Base-by-base conservation (phyloP, 2,329 filamentous ascomycete genomes). In the Paecilomyces fulvus region DNA sequence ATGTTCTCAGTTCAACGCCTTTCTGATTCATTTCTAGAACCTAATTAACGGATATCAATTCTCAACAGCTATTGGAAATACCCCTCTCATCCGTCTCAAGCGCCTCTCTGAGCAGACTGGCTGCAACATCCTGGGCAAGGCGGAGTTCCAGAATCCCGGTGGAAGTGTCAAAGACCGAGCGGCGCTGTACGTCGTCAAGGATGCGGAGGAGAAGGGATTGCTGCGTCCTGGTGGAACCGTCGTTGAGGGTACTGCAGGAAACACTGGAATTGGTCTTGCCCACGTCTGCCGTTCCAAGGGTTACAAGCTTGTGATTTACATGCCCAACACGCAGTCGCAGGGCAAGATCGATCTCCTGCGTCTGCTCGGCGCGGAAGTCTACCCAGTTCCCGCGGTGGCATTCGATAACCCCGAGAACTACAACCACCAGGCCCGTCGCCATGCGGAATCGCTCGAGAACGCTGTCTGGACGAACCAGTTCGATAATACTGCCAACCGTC, bases 401-500 rank as follows among this genome's bases (percentile, higher is more conserved):
- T 97, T 95, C 68, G 92, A 97, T 61, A 90, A 97, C 77, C 90
- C 91, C 14, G 80, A 91, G 49, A 99, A 99, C 77, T 99, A 97
- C 81, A 99, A 99, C 77, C 92, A 97, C 76, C 92, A 96, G 79
- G 94, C 94, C 3, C 83, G 82, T 58, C 80, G 92, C 48, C 92
- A 97, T 74, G 94, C 94, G n/a, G 91, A 94, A 71, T 73, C 80
- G 2, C 76, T 95, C 52, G 86, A 90, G 14, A 94, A 94, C 66
- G 91, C 92, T 8, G 92, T 97, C 12, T 99, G 94, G 94, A 99
- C 94, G 49, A 95, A 99, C 75, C 94, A 99, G 77, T 99, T 99
- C 76, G 94, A 99, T 73, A 99, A 99, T 78, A 85, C 82, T 54
- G 94, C 94, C 54, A 99, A 99, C 75, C 83, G 94, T 54, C 86